Conservation (phyloP, 129 eudicot species). For the Pittosporum tobira region DNA sequence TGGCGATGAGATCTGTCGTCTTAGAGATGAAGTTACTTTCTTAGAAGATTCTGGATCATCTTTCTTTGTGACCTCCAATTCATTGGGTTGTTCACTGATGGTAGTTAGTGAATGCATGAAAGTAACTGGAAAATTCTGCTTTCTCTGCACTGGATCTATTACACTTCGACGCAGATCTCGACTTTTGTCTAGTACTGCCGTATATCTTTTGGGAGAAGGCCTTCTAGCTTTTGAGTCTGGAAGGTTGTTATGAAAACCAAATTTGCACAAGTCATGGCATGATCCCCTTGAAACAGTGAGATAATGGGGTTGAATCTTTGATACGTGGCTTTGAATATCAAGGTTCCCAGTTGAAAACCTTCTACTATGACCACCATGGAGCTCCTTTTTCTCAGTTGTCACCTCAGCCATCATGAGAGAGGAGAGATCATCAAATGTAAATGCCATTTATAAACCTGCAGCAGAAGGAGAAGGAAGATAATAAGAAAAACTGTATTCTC, state of each 20-base stretch:
- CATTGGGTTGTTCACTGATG: conserved; percentile 18
- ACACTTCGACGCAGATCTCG: conserved; percentile 8
- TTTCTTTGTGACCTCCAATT: conserved; percentile 7
- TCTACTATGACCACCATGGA: conserved; percentile 4
- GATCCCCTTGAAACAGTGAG: conserved; percentile 45
- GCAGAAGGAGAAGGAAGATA: conserved; percentile 1
- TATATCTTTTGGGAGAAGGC: conserved; percentile 16
- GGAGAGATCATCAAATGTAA: not conserved
- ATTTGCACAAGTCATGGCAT: conserved; percentile 75
- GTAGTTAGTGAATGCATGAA: conserved; percentile 17
- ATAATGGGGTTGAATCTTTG: conserved; percentile 39
- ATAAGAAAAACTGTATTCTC: not conserved
- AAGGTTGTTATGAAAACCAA: conserved; percentile 23
- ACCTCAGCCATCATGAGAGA: not conserved
- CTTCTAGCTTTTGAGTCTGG: conserved; percentile 18
- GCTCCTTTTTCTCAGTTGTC: conserved; percentile 3
- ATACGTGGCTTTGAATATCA: conserved; percentile 13
- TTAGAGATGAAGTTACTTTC: conserved; percentile 4
- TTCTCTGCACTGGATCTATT: conserved; percentile 11
- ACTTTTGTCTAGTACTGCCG: conserved; percentile 13
- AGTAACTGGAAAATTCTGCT: conserved; percentile 10
- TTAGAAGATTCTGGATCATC: conserved; percentile 11
- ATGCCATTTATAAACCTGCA: conserved; percentile 6
- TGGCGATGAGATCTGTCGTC: conserved; percentile 9
- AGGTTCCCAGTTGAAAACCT: conserved; percentile 29